Percentiles rank a stretch among this genome's conserved stretches.
These are phyloP conservation scores for Crucibulum laeve DNA, from an alignment of 768 basidiomycete genomes.

Conservation along the genomic window DNA sequence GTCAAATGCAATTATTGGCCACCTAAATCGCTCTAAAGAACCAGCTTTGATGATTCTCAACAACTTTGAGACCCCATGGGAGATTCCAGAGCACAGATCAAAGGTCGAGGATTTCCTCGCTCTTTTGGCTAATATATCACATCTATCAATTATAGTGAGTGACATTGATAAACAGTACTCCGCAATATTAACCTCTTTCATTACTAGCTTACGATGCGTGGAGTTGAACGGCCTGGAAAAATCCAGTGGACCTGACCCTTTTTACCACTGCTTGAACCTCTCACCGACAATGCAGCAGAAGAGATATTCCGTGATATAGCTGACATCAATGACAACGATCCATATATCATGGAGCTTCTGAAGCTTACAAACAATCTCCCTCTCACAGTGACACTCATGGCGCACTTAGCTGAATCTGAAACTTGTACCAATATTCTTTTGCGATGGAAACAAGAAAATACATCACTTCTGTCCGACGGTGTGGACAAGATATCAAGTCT, in stretches of 20 bases:
- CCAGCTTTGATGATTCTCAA: background rate
- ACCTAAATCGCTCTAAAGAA: background rate
- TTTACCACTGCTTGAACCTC: background rate
- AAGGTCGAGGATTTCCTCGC: background rate
- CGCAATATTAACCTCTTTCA: background rate
- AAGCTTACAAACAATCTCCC: background rate
- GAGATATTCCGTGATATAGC: background rate
- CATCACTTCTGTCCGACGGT: background rate
- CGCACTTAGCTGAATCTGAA: background rate
- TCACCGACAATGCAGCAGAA: background rate
- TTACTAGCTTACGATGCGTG: background rate
- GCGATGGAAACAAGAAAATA: background rate
- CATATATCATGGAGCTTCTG: background rate
- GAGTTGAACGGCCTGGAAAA: background rate
- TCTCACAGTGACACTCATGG: background rate
- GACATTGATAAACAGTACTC: background rate
- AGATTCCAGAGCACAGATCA: background rate
- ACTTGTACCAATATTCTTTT: background rate
- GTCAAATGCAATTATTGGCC: background rate
- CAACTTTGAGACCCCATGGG: background rate
- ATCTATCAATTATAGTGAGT: background rate
- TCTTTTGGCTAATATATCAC: background rate
- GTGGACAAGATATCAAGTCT: background rate
- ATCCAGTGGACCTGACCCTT: background rate
- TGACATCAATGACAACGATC: background rate